These are phyloP conservation scores for Allium fistulosum DNA, from an alignment of 106 monocot genomes.

Conservation along the genomic window DNA sequence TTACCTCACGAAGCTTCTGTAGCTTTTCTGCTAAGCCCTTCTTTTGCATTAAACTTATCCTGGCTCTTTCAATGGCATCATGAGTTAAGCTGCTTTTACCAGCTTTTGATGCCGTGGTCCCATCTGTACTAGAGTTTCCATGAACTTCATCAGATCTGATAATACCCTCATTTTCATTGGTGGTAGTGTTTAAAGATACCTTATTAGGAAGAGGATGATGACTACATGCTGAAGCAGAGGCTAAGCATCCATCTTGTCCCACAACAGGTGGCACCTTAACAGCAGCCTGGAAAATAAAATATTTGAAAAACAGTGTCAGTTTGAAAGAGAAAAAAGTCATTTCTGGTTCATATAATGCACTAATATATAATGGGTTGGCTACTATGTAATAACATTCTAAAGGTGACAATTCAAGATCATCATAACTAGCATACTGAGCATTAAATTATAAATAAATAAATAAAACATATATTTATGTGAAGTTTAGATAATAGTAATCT, in stretches of 20 bases:
- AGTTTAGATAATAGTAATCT: no score
- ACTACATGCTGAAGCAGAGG: slow-evolving; percentile 23
- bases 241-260: slow-evolving; percentile 25
- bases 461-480: not conserved
- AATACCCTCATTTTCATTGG: slow-evolving; percentile 99
- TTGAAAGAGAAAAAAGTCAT: slow-evolving; percentile 4
- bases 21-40: slow-evolving; percentile 87
- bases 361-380: no score
- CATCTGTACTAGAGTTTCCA: slow-evolving; percentile 99
- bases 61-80: slow-evolving; percentile 98
- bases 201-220: slow-evolving; percentile 38
- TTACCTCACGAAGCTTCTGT: slow-evolving; percentile 84
- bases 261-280: slow-evolving; percentile 30
- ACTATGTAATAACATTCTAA: no score
- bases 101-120: slow-evolving; percentile 39
- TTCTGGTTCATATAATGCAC: no score
- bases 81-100: slow-evolving; percentile 75
- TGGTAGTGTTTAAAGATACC: slow-evolving; percentile 96
- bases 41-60: slow-evolving; percentile 88
- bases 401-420: not conserved
- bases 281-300: slow-evolving; percentile 29
- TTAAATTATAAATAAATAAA: not conserved
- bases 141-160: slow-evolving; percentile 98
- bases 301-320: not conserved
- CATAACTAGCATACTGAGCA: not conserved